A percentile compares a stretch with the other conserved stretches of the same genome.
These are phyloP conservation scores for Daldinia decipiens DNA, from an alignment of 495 filamentous ascomycete species.

Conservation along the genomic window DNA sequence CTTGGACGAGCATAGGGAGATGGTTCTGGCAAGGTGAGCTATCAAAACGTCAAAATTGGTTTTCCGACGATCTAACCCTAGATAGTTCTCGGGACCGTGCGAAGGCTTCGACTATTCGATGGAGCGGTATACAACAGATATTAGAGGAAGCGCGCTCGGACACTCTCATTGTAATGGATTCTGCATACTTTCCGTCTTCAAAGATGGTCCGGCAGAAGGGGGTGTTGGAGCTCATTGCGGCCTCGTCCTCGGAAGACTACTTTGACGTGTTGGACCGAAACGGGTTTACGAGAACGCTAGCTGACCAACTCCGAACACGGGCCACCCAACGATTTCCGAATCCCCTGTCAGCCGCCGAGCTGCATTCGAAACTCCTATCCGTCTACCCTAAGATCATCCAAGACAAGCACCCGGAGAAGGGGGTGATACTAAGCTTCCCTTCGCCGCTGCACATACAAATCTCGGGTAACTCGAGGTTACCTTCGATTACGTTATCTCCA, in stretches of 20 bases:
- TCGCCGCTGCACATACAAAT: constrained; percentile 60
- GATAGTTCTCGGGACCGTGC: constrained; percentile 55
- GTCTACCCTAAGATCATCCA: constrained; percentile 56
- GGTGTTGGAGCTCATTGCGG: constrained; percentile 60
- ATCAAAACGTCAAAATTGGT: neutral
- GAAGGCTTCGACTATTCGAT: constrained; percentile 54
- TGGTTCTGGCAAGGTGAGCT: constrained; percentile 59
- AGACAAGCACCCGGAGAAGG: constrained; percentile 54
- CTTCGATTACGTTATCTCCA: constrained; percentile 56
- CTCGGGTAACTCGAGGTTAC: constrained; percentile 55
- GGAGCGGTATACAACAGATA: constrained; percentile 59
- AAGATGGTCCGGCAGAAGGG: constrained; percentile 54
- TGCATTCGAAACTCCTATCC: constrained; percentile 58
- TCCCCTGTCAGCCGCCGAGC: constrained; percentile 57
- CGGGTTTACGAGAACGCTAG: constrained; percentile 57
- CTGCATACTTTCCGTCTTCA: constrained; percentile 59
- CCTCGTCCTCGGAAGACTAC: constrained; percentile 59
- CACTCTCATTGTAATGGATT: constrained; percentile 62
- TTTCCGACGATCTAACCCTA: constrained; percentile 22
- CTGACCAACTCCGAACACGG: constrained; percentile 54
- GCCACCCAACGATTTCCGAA: constrained; percentile 52
- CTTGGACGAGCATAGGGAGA: constrained; percentile 57
- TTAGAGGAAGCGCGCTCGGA: constrained; percentile 58
- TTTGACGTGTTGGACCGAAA: constrained; percentile 52
- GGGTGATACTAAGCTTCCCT: constrained; percentile 53